Percentiles rank a stretch among this genome's conserved stretches.
Evolutionary conservation across 495 filamentous ascomycete genomes (phyloP).

Genomic region (Pseudomonodictys pantanalensis): DNA sequence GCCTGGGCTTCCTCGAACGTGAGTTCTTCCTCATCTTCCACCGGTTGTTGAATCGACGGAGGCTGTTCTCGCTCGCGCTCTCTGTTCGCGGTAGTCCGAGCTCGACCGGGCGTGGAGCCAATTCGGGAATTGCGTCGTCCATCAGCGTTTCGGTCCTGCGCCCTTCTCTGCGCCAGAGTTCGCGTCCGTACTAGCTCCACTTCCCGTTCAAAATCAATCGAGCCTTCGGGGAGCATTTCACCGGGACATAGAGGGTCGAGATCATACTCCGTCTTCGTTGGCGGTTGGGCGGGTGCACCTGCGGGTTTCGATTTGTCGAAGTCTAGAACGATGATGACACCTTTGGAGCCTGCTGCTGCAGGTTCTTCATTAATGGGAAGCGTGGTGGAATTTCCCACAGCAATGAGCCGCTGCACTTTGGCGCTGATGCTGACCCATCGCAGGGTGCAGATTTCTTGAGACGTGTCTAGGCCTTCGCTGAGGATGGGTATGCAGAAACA

Average conservation of each 20-base stretch:
- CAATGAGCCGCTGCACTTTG: constrained; percentile 24
- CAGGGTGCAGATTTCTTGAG: constrained; percentile 29
- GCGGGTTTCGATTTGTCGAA: constrained; percentile 21
- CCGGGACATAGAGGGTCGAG: constrained; percentile 28
- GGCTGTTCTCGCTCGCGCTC: constrained; percentile 26
- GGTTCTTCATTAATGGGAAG: constrained; percentile 5
- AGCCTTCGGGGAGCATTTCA: constrained; percentile 28
- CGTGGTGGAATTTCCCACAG: constrained; percentile 26
- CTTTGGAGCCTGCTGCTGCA: constrained; percentile 16
- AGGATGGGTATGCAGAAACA: constrained; percentile 30
- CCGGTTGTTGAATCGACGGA: neutral
- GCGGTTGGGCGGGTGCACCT: neutral
- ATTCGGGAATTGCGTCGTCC: constrained; percentile 16
- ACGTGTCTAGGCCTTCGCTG: constrained; percentile 10
- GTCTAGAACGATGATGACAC: constrained; percentile 31
- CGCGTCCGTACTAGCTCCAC: constrained; percentile 31
- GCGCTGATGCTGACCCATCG: constrained; percentile 23
- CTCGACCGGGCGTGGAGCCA: constrained; percentile 5
- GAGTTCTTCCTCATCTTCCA: constrained; percentile 25
- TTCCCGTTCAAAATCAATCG: constrained; percentile 32
- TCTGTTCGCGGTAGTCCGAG: constrained; percentile 21
- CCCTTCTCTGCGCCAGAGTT: constrained; percentile 27
- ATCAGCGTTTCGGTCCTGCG: constrained; percentile 7
- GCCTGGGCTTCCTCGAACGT: constrained; percentile 31
- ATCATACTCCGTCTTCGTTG: constrained; percentile 26